Evolutionary conservation across 805 yeast genomes (phyloP).

Genomic region (Nakazawaea ambrosiae): DNA sequence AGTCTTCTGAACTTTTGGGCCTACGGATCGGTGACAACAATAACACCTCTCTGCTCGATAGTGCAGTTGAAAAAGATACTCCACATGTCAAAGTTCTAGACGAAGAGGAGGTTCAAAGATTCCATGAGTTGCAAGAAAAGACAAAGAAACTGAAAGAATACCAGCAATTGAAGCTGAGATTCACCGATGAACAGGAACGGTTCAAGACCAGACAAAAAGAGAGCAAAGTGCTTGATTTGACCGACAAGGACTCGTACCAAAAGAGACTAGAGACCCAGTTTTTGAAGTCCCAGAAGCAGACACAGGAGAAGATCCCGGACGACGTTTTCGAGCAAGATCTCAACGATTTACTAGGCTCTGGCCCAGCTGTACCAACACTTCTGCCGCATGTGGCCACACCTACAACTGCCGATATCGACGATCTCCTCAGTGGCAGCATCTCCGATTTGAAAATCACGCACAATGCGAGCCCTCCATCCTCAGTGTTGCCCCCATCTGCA

Average conservation of each 20-base stretch:
- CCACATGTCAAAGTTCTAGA: conserved; percentile 11
- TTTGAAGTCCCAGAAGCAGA: conserved; percentile 2
- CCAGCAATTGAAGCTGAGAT: conserved; percentile 12
- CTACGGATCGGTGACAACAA: conserved; percentile 8
- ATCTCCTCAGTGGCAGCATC: no score
- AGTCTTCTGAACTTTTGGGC: conserved; percentile 6
- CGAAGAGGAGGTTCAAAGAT: conserved; percentile 17
- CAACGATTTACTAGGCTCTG: conserved; percentile 17
- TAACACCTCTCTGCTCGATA: no score
- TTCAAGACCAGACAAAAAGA: conserved; percentile 3
- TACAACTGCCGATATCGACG: not conserved
- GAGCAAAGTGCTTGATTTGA: conserved; percentile 11
- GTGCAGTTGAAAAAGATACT: not conserved
- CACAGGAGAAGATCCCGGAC: conserved; percentile 1
- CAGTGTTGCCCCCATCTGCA: no score
- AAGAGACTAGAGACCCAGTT: conserved; percentile 13
- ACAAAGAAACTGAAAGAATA: conserved; percentile 17
- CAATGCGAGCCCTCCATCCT: no score
- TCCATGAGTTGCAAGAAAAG: conserved; percentile 16
- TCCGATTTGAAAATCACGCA: no score
- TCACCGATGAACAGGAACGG: conserved; percentile 8
- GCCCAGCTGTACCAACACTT: not conserved
- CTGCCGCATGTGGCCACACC: no score
- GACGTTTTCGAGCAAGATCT: conserved; percentile 16
- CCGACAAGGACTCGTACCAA: conserved; percentile 14